Percentiles rank a stretch among this genome's conserved stretches.
Conservation (phyloP, 352 stramenopile genomes). For the Phytophthora multivora region DNA sequence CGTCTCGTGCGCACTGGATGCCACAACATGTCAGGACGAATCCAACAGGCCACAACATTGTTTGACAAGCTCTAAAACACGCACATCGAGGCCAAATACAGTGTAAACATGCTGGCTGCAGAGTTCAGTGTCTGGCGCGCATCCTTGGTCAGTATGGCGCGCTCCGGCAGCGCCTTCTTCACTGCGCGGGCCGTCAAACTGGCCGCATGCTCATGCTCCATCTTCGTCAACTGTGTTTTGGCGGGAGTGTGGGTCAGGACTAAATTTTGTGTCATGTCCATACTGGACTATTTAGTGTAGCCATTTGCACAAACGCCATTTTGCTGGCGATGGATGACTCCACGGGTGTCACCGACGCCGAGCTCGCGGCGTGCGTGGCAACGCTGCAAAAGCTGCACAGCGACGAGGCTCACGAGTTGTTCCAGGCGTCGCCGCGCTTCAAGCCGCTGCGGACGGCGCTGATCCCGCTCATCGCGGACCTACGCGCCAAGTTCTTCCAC, state of each 20-base stretch:
- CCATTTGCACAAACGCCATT: neutral
- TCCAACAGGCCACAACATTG: no score
- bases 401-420: slow-evolving; percentile 47
- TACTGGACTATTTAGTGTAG: neutral
- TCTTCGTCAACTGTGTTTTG: slow-evolving; percentile 20
- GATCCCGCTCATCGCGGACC: slow-evolving; percentile 61
- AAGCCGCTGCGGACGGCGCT: slow-evolving; percentile 69
- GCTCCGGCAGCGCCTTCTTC: slow-evolving; percentile 73
- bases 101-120: slow-evolving; percentile 75
- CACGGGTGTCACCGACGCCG: slow-evolving; percentile 42
- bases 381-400: slow-evolving; percentile 65
- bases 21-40: neutral
- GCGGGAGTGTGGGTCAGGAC: neutral
- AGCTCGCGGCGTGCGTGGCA: slow-evolving; percentile 59
- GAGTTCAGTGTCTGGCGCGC: slow-evolving; percentile 73
- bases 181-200: slow-evolving; percentile 71
- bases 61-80: slow-evolving; percentile 9
- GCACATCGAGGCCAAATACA: slow-evolving; percentile 77
- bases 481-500: slow-evolving; percentile 70
- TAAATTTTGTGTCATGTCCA: neutral
- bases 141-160: slow-evolving; percentile 71
- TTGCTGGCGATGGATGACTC: slow-evolving; percentile 25
- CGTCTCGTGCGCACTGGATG: slow-evolving; percentile 66
- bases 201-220: slow-evolving; percentile 73
- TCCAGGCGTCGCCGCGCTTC: slow-evolving; percentile 52